Evolutionary conservation across 495 filamentous ascomycete species (phyloP).

Genomic region (Copromyces sp.): DNA sequence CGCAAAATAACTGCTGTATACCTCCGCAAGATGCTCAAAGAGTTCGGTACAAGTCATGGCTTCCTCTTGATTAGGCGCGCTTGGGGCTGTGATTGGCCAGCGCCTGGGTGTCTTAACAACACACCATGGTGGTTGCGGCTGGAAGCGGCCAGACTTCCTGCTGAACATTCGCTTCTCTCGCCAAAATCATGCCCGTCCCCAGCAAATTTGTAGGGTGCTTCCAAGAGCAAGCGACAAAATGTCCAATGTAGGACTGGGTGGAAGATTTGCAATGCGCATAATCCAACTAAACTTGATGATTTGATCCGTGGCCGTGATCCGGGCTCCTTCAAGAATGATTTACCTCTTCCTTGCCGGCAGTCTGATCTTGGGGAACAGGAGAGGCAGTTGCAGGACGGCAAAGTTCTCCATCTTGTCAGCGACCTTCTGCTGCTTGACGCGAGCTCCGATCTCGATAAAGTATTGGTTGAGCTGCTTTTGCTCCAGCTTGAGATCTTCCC

Average conservation of each 20-base stretch:
- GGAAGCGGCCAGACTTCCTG: neutral
- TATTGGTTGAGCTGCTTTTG: constrained; percentile 53
- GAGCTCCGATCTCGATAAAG: constrained; percentile 77
- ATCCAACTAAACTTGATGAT: neutral
- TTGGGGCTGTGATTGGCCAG: neutral
- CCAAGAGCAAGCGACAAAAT: neutral
- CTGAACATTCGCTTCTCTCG: neutral
- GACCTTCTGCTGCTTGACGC: constrained; percentile 38
- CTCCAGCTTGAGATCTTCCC: constrained; percentile 70
- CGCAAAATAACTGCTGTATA: neutral
- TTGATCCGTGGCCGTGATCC: neutral
- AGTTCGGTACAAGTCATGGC: neutral
- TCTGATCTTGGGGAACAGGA: constrained; percentile 67
- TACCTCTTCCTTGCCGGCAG: constrained; percentile 9
- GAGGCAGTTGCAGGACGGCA: constrained; percentile 64
- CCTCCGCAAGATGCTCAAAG: neutral
- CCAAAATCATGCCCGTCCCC: neutral
- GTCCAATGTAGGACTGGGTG: neutral
- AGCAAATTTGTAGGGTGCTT: neutral
- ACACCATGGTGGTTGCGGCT: neutral
- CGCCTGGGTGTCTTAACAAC: neutral
- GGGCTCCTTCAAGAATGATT: neutral
- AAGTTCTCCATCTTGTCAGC: constrained; percentile 44
- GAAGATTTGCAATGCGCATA: neutral
- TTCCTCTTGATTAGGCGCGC: neutral